Evolutionary conservation across 805 yeast genomes (phyloP).

Genomic region (Candida tallmaniae): DNA sequence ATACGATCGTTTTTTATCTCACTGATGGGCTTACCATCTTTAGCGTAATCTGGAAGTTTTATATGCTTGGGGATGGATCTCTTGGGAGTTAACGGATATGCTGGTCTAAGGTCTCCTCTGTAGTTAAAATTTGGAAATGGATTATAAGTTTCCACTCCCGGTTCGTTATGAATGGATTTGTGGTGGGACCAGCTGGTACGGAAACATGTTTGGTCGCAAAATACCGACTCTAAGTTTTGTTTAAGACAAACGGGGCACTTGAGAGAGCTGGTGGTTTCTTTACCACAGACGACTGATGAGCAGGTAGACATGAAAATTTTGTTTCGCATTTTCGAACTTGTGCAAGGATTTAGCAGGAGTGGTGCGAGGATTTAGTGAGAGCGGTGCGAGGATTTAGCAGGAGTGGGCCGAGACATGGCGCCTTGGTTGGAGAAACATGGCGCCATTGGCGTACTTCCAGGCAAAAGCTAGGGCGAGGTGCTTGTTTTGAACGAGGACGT

Average conservation of each 20-base stretch:
- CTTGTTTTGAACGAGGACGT: too few species aligned
- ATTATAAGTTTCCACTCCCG: constrained; percentile 59
- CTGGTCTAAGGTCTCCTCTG: constrained; percentile 72
- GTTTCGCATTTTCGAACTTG: neutral
- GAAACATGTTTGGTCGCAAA: constrained; percentile 85
- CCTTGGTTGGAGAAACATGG: too few species aligned
- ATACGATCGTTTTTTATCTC: constrained; percentile 73
- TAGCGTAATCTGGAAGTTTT: constrained; percentile 78
- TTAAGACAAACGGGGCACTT: constrained; percentile 93
- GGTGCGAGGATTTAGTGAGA: neutral
- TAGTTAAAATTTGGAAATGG: constrained; percentile 81
- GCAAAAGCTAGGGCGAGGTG: too few species aligned
- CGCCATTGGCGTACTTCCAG: too few species aligned
- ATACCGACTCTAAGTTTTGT: constrained; percentile 53
- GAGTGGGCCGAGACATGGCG: too few species aligned
- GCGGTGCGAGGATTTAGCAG: too few species aligned
- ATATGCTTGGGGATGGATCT: constrained; percentile 70
- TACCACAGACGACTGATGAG: constrained; percentile 81
- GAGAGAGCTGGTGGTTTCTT: constrained; percentile 64
- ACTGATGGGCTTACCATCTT: constrained; percentile 68
- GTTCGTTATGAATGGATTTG: constrained; percentile 62
- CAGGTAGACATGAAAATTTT: constrained; percentile 36
- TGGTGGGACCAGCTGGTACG: constrained; percentile 67
- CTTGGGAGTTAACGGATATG: constrained; percentile 74
- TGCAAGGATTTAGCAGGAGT: neutral